These are phyloP conservation scores for Pichia sp. DNA, from an alignment of 1,139 yeast species.

Conservation along the genomic window DNA sequence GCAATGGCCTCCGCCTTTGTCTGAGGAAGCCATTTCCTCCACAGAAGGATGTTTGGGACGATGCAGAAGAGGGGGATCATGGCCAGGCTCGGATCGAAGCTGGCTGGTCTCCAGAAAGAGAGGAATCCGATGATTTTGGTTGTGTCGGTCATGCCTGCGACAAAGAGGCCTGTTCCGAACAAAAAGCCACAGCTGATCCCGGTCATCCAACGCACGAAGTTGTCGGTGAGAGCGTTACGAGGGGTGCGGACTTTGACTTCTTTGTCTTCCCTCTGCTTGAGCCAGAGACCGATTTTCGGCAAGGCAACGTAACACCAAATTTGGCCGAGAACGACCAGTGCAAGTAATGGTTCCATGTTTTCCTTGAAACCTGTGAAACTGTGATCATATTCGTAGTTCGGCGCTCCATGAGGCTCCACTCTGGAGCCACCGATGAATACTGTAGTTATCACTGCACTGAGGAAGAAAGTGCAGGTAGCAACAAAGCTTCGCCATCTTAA, in stretches of 20 bases:
- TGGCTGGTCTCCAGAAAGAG: slow-evolving; percentile 32
- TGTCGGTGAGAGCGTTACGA: neutral
- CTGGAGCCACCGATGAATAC: slow-evolving; percentile 32
- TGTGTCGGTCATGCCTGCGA: slow-evolving; percentile 44
- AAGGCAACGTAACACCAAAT: slow-evolving; percentile 26
- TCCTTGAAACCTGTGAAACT: slow-evolving; percentile 21
- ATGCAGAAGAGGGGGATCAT: slow-evolving; percentile 41
- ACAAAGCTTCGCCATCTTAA: slow-evolving; percentile 39
- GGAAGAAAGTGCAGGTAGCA: slow-evolving; percentile 38
- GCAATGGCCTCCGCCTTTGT: neutral
- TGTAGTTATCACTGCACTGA: slow-evolving; percentile 31
- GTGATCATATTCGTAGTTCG: slow-evolving; percentile 22
- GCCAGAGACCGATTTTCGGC: slow-evolving; percentile 24
- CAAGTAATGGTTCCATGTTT: slow-evolving; percentile 18
- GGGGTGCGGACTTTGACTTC: too few relatives aligned
- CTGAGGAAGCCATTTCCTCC: slow-evolving; percentile 26
- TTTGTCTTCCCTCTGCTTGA: neutral
- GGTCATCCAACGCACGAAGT: slow-evolving; percentile 22
- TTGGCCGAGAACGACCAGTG: slow-evolving; percentile 14
- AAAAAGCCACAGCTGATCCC: slow-evolving; percentile 37
- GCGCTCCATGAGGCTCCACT: slow-evolving; percentile 26
- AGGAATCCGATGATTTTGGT: slow-evolving; percentile 42
- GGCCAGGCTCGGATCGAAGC: slow-evolving; percentile 43
- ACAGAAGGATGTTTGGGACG: slow-evolving; percentile 38
- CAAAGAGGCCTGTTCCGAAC: slow-evolving; percentile 42